A percentile compares a stretch with the other conserved stretches of the same genome.
These are phyloP conservation scores for Capsicum pubescens DNA, from an alignment of 257 asterid species.

Conservation along the genomic window DNA sequence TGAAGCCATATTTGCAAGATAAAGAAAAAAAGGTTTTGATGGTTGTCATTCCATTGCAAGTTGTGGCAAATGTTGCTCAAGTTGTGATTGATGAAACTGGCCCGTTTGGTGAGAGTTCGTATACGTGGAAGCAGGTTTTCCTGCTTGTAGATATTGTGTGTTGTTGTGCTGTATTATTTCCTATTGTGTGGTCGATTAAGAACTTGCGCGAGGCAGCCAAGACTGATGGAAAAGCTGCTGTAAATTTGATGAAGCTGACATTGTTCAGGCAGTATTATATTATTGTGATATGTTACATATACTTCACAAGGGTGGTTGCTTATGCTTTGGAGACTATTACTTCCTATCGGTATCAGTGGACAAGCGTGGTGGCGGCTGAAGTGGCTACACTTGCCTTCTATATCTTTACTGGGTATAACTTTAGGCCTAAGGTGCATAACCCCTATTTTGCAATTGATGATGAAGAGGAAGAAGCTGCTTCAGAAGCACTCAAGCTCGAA, in stretches of 20 bases:
- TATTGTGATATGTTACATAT: constrained; percentile 10
- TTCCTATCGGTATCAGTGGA: constrained; percentile 14
- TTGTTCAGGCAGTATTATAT: constrained; percentile 18
- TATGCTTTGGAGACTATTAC: background rate
- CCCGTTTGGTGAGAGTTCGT: constrained; percentile 6
- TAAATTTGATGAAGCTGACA: constrained; percentile 17
- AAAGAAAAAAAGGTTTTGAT: constrained; percentile 20
- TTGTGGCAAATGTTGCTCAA: constrained; percentile 27
- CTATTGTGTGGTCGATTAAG: constrained; percentile 23
- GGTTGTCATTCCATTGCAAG: constrained; percentile 25
- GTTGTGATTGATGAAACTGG: constrained; percentile 27
- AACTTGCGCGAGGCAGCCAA: constrained; percentile 14
- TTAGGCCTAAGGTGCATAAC: constrained; percentile 83
- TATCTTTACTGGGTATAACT: constrained; percentile 72
- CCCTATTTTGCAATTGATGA: constrained; percentile 87
- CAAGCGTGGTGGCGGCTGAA: constrained; percentile 65
- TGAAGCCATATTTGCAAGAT: constrained; percentile 29
- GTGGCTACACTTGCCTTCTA: constrained; percentile 82
- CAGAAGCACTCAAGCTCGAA: constrained; percentile 80
- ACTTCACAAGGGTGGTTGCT: constrained; percentile 1
- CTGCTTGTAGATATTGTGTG: constrained; percentile 21
- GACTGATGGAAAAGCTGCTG: constrained; percentile 22
- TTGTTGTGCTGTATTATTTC: constrained; percentile 14
- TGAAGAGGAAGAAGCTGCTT: constrained; percentile 93
- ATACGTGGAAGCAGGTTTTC: constrained; percentile 24